Conservation (phyloP, 2,329 filamentous ascomycete genomes). For the Rachicladosporium sp. region DNA sequence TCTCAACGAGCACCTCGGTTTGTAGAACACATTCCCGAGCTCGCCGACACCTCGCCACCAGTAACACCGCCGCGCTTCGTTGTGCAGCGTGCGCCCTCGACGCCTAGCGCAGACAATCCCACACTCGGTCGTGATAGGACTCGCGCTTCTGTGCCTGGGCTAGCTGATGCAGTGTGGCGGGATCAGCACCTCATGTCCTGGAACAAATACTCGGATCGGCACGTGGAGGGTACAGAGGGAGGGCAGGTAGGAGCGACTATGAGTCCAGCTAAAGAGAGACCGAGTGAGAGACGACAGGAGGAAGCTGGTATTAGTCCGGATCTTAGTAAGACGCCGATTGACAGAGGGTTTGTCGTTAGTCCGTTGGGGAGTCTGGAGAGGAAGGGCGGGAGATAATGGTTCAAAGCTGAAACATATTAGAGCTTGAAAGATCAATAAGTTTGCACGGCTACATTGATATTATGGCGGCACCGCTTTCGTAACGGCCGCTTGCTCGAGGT, state of each 20-base stretch:
- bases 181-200: conserved; percentile 15
- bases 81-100: not conserved
- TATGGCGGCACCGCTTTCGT: too few species aligned
- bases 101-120: conserved; percentile 10
- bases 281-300: conserved; percentile 4
- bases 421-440: too few species aligned
- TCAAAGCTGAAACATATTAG: too few species aligned
- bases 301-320: conserved; percentile 8
- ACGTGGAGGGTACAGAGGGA: not conserved
- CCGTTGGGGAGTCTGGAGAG: conserved; percentile 7
- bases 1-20: conserved; percentile 7
- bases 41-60: conserved; percentile 9
- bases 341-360: conserved; percentile 7
- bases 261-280: not conserved
- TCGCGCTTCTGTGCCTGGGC: conserved; percentile 14
- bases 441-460: too few species aligned
- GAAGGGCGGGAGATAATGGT: too few species aligned
- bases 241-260: conserved; percentile 1
- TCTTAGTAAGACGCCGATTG: conserved; percentile 4
- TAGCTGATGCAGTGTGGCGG: conserved; percentile 9
- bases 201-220: conserved; percentile 12
- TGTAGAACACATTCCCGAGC: conserved; percentile 8
- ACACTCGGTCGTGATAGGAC: conserved; percentile 9
- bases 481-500: too few species aligned
- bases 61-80: not conserved